Evolutionary conservation across 768 basidiomycete species (phyloP).

Genomic region (Lactifluus pinguis): DNA sequence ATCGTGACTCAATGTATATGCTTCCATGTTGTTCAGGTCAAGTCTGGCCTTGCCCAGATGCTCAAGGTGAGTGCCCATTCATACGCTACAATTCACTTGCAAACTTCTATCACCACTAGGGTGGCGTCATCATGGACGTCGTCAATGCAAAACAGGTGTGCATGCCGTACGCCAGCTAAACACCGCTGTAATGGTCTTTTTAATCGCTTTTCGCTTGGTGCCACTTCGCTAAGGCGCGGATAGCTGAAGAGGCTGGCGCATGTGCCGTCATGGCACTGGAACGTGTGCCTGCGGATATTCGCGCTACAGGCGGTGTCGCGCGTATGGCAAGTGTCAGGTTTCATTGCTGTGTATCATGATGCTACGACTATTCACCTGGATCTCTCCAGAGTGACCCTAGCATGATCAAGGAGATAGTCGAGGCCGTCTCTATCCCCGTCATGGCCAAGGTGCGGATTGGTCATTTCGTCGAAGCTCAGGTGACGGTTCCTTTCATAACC

Average conservation of each 20-base stretch:
- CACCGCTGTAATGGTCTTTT: not conserved
- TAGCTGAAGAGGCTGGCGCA: conserved; percentile 95
- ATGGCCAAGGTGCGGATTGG: conserved; percentile 97
- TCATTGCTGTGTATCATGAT: not conserved
- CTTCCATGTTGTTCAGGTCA: conserved; percentile 46
- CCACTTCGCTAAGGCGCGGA: conserved; percentile 56
- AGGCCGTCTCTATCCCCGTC: conserved; percentile 92
- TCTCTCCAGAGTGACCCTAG: conserved; percentile 70
- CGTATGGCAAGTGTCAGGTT: conserved; percentile 63
- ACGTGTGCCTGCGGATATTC: conserved; percentile 91
- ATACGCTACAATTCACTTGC: conserved; percentile 14
- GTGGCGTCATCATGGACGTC: conserved; percentile 95
- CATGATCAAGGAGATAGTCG: conserved; percentile 95
- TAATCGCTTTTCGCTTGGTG: conserved; percentile 22
- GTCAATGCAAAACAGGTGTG: conserved; percentile 61
- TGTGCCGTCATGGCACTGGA: conserved; percentile 98
- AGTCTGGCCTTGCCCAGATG: conserved; percentile 95
- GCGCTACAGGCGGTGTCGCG: conserved; percentile 86
- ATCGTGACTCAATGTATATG: conserved; percentile 7
- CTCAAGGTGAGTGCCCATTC: conserved; percentile 51
- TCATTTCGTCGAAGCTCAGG: conserved; percentile 95
- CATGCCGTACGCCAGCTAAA: not conserved
- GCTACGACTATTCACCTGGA: not conserved
- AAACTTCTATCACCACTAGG: conserved; percentile 31
- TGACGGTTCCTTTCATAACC: conserved; percentile 21